Evolutionary conservation across 768 basidiomycete genomes (phyloP).

Genomic region (Tylopilus balloui): DNA sequence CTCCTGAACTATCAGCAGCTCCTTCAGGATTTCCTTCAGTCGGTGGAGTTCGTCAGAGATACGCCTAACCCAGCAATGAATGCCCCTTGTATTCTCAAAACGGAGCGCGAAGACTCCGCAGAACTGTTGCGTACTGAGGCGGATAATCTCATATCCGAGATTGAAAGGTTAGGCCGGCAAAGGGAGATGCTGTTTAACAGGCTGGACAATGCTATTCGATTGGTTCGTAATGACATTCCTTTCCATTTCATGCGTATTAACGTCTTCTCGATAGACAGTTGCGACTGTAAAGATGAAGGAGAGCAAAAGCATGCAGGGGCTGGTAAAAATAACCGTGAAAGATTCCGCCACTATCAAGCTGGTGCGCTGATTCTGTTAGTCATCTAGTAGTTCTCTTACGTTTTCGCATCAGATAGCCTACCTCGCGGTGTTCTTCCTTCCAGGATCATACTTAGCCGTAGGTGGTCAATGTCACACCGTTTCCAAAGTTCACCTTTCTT

Average conservation of each 20-base stretch:
- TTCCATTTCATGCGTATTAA: neutral
- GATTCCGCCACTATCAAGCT: conserved; percentile 19
- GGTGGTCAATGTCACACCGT: neutral
- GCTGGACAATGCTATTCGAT: conserved; percentile 20
- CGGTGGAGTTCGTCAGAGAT: conserved; percentile 44
- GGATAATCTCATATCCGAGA: conserved; percentile 43
- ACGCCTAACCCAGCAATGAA: conserved; percentile 50
- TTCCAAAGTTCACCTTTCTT: conserved; percentile 13
- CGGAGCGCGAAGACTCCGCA: conserved; percentile 27
- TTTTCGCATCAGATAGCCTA: conserved; percentile 40
- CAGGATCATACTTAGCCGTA: conserved; percentile 41
- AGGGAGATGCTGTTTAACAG: conserved; percentile 24
- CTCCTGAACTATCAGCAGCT: conserved; percentile 51
- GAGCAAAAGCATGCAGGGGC: conserved; percentile 22
- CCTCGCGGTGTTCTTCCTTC: conserved; percentile 55
- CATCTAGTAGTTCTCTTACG: neutral
- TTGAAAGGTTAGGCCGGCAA: conserved; percentile 39
- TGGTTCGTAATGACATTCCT: conserved; percentile 16
- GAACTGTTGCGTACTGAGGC: conserved; percentile 37
- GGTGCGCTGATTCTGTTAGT: conserved; percentile 5
- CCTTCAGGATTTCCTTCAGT: conserved; percentile 50
- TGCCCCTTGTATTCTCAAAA: conserved; percentile 9
- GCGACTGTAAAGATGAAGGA: conserved; percentile 51
- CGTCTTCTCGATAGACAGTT: conserved; percentile 39
- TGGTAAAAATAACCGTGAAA: conserved; percentile 1